Percentiles rank a stretch among this genome's conserved stretches.
These are phyloP conservation scores for Toxoplasma gondii DNA, from an alignment of 169 alveolate species.

Conservation along the genomic window DNA sequence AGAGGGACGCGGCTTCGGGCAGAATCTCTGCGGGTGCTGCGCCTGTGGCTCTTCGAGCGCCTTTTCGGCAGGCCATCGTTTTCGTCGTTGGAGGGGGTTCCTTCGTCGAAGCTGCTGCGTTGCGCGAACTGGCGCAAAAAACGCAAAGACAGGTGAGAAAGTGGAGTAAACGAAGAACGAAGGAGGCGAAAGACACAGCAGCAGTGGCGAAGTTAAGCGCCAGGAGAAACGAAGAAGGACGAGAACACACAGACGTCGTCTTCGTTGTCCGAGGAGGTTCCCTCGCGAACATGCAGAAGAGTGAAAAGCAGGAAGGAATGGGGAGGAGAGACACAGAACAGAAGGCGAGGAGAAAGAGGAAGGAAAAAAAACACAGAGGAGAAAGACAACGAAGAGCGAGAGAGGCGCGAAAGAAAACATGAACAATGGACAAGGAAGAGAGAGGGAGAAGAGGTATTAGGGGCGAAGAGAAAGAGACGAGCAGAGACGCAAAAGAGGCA, in stretches of 20 bases:
- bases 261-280: no score
- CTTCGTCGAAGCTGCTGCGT: constrained; percentile 74
- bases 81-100: constrained; percentile 78
- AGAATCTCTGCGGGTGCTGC: constrained; percentile 5
- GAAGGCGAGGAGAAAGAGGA: no score
- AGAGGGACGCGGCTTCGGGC: constrained; percentile 8
- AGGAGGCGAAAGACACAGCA: constrained; percentile 31
- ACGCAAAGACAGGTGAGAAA: constrained; percentile 57
- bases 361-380: no score
- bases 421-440: no score
- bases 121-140: constrained; percentile 41
- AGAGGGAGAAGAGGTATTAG: no score
- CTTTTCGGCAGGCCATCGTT: constrained; percentile 67
- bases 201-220: not conserved
- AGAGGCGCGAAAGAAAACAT: no score
- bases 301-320: no score
- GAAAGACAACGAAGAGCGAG: not conserved
- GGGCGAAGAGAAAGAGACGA: no score
- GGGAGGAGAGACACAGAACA: constrained; percentile 36
- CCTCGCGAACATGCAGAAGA: no score
- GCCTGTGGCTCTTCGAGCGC: constrained; percentile 48
- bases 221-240: not conserved
- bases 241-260: no score
- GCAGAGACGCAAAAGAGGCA: not conserved
- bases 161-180: not conserved